Evolutionary conservation across 2,329 filamentous ascomycete genomes (phyloP), one percentile per base, ranked within the genome.

Genomic region (Aureobasidium sp.): DNA sequence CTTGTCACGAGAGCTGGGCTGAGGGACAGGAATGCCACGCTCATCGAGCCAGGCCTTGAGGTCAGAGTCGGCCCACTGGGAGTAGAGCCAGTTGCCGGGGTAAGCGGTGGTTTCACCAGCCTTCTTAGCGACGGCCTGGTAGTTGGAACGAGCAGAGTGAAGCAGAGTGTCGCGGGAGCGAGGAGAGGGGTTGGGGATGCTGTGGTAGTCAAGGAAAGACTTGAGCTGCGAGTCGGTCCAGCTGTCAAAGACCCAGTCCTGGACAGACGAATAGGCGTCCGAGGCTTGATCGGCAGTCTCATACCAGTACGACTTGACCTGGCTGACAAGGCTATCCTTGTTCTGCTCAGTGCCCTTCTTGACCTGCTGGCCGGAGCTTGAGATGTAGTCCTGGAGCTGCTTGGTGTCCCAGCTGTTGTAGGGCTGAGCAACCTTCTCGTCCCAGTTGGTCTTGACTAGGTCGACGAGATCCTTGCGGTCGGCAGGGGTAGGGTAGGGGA

Each of bases 171-270:
- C 93, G 70, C 91, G 89, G 70, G 88, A 88, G 70, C 89, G 89
- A 63, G 93, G 93, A 70, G 95, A 89, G 61, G 93, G 91, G 67
- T 89, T 89, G 62, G 91, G 90, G 69, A 99, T 91, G 66, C 83
- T 83, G 74, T 97, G 84, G 74, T 88, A 88, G 75, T 97, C 93
- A 66, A 91, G 88, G 77, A 97, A 97, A 1, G 89, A 79, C 81
- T 97, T 97, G 67, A 99, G 82, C 73, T 95, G 88, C 67, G 91
- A 97, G 62, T 97, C 93, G 67, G 88, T 87, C 90, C 92, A 97
- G 63, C 90, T 94, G 73, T 97, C 91, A 70, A 97, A 88, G 68
- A 97, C 89, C 94, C 94, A 97, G 69, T 93, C 88, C 75, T 89
- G 90, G 52, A 90, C 84, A 68, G 79, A 88, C 54, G 77, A 73